Percentiles rank a stretch among this genome's conserved stretches.
phyloP scores from a whole-genome alignment of 768 basidiomycete species.

The Ephemerocybe angulata region DNA sequence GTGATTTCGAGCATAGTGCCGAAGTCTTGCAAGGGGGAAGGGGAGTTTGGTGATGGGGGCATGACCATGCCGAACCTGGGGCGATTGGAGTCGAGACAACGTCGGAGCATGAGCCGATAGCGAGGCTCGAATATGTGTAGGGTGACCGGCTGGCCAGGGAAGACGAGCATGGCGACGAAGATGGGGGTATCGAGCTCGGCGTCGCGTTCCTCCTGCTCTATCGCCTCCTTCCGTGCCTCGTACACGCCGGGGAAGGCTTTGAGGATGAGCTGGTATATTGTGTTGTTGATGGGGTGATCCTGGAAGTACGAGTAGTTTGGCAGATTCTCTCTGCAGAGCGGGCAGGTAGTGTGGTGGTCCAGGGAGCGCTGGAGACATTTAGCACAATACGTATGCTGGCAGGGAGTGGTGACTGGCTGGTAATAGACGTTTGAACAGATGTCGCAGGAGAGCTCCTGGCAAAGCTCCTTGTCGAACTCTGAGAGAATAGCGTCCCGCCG shows the following conservation, averaged over 20 bases:
- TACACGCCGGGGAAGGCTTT: slow-evolving; percentile 65
- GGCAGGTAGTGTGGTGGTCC: slow-evolving; percentile 81
- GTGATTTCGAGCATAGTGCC: slow-evolving; percentile 93
- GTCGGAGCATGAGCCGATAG: slow-evolving; percentile 94
- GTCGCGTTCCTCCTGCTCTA: slow-evolving; percentile 75
- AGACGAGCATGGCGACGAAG: slow-evolving; percentile 85
- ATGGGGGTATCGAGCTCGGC: slow-evolving; percentile 84
- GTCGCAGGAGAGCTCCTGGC: slow-evolving; percentile 78
- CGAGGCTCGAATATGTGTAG: slow-evolving; percentile 94
- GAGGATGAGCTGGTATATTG: slow-evolving; percentile 55
- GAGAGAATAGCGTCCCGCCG: slow-evolving; percentile 23
- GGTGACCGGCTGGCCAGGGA: slow-evolving; percentile 86
- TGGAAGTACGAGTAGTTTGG: slow-evolving; percentile 78
- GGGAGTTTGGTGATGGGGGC: slow-evolving; percentile 44
- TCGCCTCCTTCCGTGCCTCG: slow-evolving; percentile 54
- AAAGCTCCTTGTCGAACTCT: slow-evolving; percentile 57
- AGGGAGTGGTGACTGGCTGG: slow-evolving; percentile 89
- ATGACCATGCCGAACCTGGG: slow-evolving; percentile 95
- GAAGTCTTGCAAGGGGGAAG: slow-evolving; percentile 55
- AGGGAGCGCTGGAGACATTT: slow-evolving; percentile 87
- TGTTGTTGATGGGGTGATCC: slow-evolving; percentile 72
- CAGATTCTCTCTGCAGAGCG: slow-evolving; percentile 77
- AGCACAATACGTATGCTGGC: slow-evolving; percentile 94
- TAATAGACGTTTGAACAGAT: slow-evolving; percentile 84
- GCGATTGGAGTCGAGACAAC: slow-evolving; percentile 74